Evolutionary conservation across 2,329 filamentous ascomycete species (phyloP), one percentile per base, ranked within the genome.

Genomic region (Fusarium nanum): DNA sequence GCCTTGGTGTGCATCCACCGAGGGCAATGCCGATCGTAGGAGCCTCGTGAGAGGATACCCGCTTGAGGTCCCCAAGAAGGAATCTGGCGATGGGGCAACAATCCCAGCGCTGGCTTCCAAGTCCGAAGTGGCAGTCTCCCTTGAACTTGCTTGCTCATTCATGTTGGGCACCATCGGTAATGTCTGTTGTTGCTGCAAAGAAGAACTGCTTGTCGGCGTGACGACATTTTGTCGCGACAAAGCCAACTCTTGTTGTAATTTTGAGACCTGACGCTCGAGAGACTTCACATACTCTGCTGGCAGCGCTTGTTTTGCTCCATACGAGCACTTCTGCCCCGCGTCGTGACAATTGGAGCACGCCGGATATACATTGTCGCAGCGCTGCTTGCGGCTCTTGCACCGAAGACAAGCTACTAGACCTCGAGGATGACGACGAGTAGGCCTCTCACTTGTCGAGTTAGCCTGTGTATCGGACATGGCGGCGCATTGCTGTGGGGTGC

Each of bases 91-190:
- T 6, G 50, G 56, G 7, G 56, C 56, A 30, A 59, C 56, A 7
- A 59, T 40, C 5, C 56, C 56, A 11, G 50, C 56, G 7, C 56
- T 59, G n/a, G 49, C 49, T 40, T 59, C 56, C 40, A 59, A 16
- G 30, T 59, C 56, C 3, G 56, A 59, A 25, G n/a, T 3, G 10
- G 14, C 41, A 6, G 16, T 56, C 5, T 46, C 41, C 4, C 8
- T 40, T 6, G 14, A 6, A 1, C n/a, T 40, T 25, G 30, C 1
- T 7, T 2, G 20, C 12, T 30, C 30, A 30, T 25, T 56, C 5
- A 30, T 20, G 4, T 16, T 23, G 16, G 20, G 18, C 1, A 40
- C 40, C 40, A 56, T 37, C 2, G 56, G 23, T 3, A 37, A 12
- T 5, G 7, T 46, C 30, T 56, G 56, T 18, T 46, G 56, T 12